These are phyloP conservation scores for Ophiorrhiza pumila DNA, from an alignment of 257 asterid species.

Conservation along the genomic window DNA sequence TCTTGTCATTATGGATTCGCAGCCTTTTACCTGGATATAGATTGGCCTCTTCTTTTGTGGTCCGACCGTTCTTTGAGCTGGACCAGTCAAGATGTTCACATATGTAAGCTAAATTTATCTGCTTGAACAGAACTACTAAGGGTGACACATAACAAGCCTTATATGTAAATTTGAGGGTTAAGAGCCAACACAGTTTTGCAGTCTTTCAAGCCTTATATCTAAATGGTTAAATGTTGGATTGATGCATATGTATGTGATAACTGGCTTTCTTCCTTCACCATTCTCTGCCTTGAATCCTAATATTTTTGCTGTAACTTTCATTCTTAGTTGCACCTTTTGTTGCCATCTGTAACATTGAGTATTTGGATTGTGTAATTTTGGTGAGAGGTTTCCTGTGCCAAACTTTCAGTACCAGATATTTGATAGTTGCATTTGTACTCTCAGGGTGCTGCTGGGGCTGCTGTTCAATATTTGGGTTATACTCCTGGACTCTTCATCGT, in stretches of 20 bases:
- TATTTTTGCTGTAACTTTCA: no score
- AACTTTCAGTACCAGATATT: slow-evolving; percentile 10
- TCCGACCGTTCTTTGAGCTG: no score
- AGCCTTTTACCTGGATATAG: not conserved
- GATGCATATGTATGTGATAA: not conserved
- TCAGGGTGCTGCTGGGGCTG: slow-evolving; percentile 94
- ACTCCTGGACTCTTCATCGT: slow-evolving; percentile 97
- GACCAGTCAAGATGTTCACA: no score
- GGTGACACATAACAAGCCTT: not conserved
- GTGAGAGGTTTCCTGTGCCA: not conserved
- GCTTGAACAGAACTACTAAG: not conserved
- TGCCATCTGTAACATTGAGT: not conserved
- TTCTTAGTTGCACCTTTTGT: no score
- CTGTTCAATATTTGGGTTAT: slow-evolving; percentile 92
- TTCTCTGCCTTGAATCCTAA: not conserved
- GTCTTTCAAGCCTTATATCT: no score
- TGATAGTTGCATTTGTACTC: slow-evolving; percentile 32
- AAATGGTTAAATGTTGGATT: not conserved
- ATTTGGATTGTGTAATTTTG: not conserved
- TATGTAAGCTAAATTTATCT: not conserved
- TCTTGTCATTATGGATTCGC: not conserved
- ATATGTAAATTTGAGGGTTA: not conserved
- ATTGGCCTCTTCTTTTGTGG: not conserved
- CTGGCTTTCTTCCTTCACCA: not conserved
- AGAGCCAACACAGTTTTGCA: not conserved